phyloP scores from a whole-genome alignment of 1,284 basidiomycete species.

The Trametes sp. region DNA sequence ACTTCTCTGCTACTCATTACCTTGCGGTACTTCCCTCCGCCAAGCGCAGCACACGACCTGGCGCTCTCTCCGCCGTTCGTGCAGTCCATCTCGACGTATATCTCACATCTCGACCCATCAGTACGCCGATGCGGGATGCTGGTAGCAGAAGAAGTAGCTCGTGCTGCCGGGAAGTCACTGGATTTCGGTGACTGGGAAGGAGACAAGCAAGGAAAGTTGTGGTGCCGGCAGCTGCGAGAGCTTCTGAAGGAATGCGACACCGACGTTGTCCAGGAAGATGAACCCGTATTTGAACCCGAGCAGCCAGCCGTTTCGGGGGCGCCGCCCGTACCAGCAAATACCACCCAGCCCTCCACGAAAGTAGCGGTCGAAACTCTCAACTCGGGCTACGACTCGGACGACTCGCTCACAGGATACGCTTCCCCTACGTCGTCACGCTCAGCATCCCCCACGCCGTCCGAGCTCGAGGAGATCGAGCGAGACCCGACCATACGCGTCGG shows the following conservation, averaged over 20 bases:
- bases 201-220: conserved; percentile 69
- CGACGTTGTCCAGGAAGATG: conserved; percentile 23
- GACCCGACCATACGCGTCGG: conserved; percentile 81
- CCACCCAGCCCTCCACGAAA: conserved; percentile 5
- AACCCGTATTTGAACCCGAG: conserved; percentile 38
- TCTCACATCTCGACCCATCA: conserved; percentile 78
- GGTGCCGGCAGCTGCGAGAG: conserved; percentile 66
- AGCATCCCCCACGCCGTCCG: conserved; percentile 79
- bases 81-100: conserved; percentile 76
- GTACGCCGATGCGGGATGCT: conserved; percentile 95
- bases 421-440: conserved; percentile 74
- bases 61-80: conserved; percentile 73
- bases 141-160: conserved; percentile 82
- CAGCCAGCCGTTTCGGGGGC: conserved; percentile 19
- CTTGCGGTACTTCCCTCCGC: conserved; percentile 63
- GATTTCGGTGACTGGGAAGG: conserved; percentile 90
- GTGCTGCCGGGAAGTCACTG: conserved; percentile 67
- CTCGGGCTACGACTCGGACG: conserved; percentile 75
- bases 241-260: conserved; percentile 59
- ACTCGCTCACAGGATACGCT: conserved; percentile 83
- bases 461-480: conserved; percentile 83
- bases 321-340: neutral
- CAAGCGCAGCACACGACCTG: conserved; percentile 48
- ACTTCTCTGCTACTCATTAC: conserved; percentile 75
- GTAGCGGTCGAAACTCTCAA: conserved; percentile 28